Base-by-base conservation (phyloP, 208 protist genomes). In the Trypanosoma melophagium region DNA sequence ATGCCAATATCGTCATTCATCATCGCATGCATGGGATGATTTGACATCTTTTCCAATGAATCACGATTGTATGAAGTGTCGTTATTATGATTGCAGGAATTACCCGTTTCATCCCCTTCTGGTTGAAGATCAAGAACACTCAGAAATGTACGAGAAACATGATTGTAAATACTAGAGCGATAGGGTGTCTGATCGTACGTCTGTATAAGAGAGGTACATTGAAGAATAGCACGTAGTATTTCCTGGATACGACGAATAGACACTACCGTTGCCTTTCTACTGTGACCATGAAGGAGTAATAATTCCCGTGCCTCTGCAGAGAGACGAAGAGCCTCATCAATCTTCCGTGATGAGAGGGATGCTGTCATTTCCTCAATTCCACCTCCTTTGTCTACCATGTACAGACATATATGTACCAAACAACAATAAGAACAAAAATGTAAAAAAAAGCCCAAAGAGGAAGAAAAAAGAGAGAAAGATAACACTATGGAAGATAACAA, bases 121-220 rank as follows among this genome's bases (percentile, higher is more conserved):
- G 45, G 69, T 21, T 59, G 70, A 12, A 77, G 49, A 38, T 77
- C 66, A 51, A 77, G 54, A 8, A 77, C 65, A 44, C 53, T 60
- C 3, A 55, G 47, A 55, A 77, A 61, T 2, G 72, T 72, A 13
- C 60, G 60, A 38, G 65, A 66, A 25, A 77, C 61, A 41, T 77
- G 61, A 19, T 8, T 52, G 41, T 73, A 72, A 40, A 77, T 59
- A 53, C 49, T 44, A 47, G 52, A 51, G 35, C 56, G 60, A 42
- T 63, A 58, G 0, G 72, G 56, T 17, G 60, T 59, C 40, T 53
- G 38, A 22, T 77, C 72, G 42, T 69, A 77, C 13, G 72, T 65
- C 7, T 77, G 72, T 28, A 77, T 64, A 17, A 77, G 56, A 7
- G 72, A 51, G 5, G 38, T 64, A 19, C 52, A 71, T 17, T 71